These are phyloP conservation scores for Zarea fungicola DNA, from an alignment of 2,329 filamentous ascomycete species.

Conservation along the genomic window DNA sequence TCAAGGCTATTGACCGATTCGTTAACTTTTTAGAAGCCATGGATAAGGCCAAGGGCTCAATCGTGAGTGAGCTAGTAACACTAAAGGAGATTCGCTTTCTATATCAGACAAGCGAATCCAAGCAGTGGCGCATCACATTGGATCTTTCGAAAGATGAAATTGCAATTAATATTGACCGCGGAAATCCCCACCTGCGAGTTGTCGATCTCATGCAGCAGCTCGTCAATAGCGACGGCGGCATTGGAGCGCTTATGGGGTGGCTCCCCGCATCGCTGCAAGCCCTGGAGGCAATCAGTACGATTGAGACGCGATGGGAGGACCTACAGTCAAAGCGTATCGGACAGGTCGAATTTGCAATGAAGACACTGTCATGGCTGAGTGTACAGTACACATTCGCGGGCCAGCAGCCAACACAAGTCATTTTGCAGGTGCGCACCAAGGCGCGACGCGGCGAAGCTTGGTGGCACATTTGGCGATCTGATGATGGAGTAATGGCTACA, in stretches of 20 bases:
- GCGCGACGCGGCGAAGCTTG: conserved; percentile 42
- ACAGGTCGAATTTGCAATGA: conserved; percentile 45
- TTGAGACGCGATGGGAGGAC: conserved; percentile 51
- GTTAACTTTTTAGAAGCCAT: conserved; percentile 66
- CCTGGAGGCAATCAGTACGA: conserved; percentile 53
- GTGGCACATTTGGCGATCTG: conserved; percentile 45
- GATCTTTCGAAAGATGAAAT: conserved; percentile 52
- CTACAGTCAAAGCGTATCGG: conserved; percentile 39
- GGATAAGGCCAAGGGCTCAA: conserved; percentile 46
- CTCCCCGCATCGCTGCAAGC: conserved; percentile 59
- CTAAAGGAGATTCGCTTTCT: conserved; percentile 61
- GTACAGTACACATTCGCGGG: conserved; percentile 46
- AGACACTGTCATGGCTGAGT: conserved; percentile 52
- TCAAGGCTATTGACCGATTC: conserved; percentile 64
- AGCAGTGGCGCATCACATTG: conserved; percentile 50
- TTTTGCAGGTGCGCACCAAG: conserved; percentile 48
- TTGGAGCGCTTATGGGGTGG: conserved; percentile 46
- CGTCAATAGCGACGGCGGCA: conserved; percentile 51
- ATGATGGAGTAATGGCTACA: conserved; percentile 13
- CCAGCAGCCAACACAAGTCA: conserved; percentile 22
- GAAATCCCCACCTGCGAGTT: conserved; percentile 64
- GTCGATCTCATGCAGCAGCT: conserved; percentile 52
- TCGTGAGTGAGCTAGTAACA: conserved; percentile 54
- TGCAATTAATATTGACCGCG: conserved; percentile 52
- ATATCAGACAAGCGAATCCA: conserved; percentile 42